Evolutionary conservation across 768 basidiomycete species (phyloP).

Genomic region (Agrocybe praecox): DNA sequence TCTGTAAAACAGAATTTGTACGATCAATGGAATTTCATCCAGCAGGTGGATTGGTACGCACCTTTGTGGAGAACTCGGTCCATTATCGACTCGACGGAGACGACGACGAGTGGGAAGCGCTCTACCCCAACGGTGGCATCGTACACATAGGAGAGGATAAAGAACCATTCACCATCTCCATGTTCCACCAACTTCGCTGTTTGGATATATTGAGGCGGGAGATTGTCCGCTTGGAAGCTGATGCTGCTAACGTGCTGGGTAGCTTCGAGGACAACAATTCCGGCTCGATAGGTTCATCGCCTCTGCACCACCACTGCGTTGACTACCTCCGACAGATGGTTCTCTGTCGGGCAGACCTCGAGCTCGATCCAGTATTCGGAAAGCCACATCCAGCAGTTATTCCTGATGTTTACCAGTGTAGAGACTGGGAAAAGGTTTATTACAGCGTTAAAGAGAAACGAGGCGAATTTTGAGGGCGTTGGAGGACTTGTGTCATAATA

Average conservation of each 20-base stretch:
- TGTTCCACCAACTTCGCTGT: constrained; percentile 43
- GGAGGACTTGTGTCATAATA: too few relatives aligned
- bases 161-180: constrained; percentile 33
- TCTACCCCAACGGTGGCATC: constrained; percentile 19
- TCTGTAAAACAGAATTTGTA: too few relatives aligned
- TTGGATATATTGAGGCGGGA: constrained; percentile 24
- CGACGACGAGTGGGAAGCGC: constrained; percentile 30
- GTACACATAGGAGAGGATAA: constrained; percentile 25
- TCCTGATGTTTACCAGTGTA: constrained; percentile 3
- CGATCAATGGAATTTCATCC: too few relatives aligned
- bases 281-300: not conserved
- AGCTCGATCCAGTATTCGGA: constrained; percentile 27
- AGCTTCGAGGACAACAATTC: too few relatives aligned
- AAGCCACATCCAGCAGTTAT: not conserved
- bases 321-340: constrained; percentile 40
- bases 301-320: constrained; percentile 34
- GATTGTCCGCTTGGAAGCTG: not conserved
- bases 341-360: constrained; percentile 40
- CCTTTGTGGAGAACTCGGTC: not conserved
- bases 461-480: too few relatives aligned
- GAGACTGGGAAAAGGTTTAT: constrained; percentile 6
- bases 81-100: constrained; percentile 12
- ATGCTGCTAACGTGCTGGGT: not conserved
- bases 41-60: not conserved
- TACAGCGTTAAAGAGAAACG: not conserved